Base-by-base conservation (phyloP, 176 grass and related monocot genomes). In the Echinochloa phyllopogon region DNA sequence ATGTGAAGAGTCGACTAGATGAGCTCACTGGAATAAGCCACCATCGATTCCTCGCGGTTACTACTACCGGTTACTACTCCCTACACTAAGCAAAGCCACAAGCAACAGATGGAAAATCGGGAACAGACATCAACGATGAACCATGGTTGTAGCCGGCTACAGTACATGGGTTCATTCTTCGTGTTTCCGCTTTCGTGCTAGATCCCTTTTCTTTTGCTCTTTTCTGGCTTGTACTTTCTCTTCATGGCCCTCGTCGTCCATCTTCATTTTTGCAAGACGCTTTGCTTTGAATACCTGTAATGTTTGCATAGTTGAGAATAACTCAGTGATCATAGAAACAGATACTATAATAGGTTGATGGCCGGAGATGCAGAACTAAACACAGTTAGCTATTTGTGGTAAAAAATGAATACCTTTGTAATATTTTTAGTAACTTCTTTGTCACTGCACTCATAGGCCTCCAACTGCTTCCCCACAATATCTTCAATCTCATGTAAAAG, bases 401-500 rank as follows among this genome's bases (percentile, higher is more conserved):
- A 12, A 23, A 52, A 38, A 18, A 17, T 4, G 17, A 21, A 48
- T 45, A 99, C 96, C 93, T 92, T 88, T 15, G 91, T 94, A 81
- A 95, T 87, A 65, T 96, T 82, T 86, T 96, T 92, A 56, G 75
- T 87, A 82, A 92, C 91, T 76, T 83, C 77, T 72, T 85, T 91
- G 52, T 91, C 86, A 38, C 87, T 88, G 44, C 77, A 88, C 33
- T 88, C 62, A 16, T 87, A 94, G 56, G 81, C 83, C 9, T 50
- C 84, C 24, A 99, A 81, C 71, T 89, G 85, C 75, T 90, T 96
- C 63, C 74, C 83, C 36, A 92, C 81, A 43, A 91, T 82, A 87
- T 81, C 89, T 71, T 99, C 96, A 87, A 99, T 99, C 80, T 87
- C 91, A 49, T 99, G 96, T 71, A 99, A 50, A 79, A 99, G 89